These are phyloP conservation scores for Pseudonitzschia multistriata DNA, from an alignment of 108 stramenopile genomes.

Conservation along the genomic window DNA sequence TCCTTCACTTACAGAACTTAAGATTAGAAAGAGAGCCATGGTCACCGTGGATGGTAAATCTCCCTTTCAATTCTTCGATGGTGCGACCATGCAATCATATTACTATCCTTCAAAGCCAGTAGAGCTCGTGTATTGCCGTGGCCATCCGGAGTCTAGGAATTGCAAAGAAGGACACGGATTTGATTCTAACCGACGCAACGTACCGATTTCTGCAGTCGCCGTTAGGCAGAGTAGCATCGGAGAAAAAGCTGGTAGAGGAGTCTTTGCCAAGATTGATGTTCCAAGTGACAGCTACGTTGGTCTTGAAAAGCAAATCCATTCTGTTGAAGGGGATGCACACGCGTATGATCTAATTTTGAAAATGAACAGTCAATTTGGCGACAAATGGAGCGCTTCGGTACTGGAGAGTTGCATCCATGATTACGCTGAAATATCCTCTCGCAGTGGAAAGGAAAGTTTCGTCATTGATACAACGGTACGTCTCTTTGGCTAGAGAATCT, in stretches of 20 bases:
- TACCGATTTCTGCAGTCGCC: slow-evolving; percentile 18
- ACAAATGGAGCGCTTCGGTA: background rate
- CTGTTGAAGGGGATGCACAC: slow-evolving; percentile 7
- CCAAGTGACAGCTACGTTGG: slow-evolving; percentile 33
- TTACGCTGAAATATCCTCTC: slow-evolving; percentile 16
- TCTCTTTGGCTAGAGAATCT: background rate
- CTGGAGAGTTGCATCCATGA: slow-evolving; percentile 15
- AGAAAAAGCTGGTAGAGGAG: slow-evolving; percentile 41
- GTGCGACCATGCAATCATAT: slow-evolving; percentile 61
- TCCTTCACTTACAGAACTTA: slow-evolving; percentile 54
- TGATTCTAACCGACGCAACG: slow-evolving; percentile 34
- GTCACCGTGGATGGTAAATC: slow-evolving; percentile 43
- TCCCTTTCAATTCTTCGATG: slow-evolving; percentile 68
- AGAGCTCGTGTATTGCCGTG: slow-evolving; percentile 45
- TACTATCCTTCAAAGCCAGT: slow-evolving; percentile 48
- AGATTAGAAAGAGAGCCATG: slow-evolving; percentile 45
- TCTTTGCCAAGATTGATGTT: slow-evolving; percentile 31
- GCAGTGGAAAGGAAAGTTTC: background rate
- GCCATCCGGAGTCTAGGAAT: slow-evolving; percentile 15
- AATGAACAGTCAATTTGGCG: background rate
- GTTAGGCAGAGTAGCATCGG: slow-evolving; percentile 16
- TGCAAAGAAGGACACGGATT: slow-evolving; percentile 33
- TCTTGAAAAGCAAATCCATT: slow-evolving; percentile 21
- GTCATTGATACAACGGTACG: slow-evolving; percentile 10
- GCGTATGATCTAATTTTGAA: slow-evolving; percentile 9